Evolutionary conservation across 2,329 filamentous ascomycete species (phyloP).

Genomic region (Lecanicillium sp.): DNA sequence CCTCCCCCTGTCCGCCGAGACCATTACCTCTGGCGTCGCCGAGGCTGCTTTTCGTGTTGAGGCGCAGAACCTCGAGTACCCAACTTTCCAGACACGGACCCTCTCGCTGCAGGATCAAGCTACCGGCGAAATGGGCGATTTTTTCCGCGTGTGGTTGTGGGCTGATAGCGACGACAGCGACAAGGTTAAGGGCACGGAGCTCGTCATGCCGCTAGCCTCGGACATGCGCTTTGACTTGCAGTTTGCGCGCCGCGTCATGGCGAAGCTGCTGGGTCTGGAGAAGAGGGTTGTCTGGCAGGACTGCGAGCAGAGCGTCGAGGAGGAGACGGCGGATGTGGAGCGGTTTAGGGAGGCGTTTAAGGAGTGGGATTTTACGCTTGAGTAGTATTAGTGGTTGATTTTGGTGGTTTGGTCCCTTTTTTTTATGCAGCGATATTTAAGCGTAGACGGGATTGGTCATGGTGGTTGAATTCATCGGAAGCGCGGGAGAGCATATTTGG

Average conservation of each 20-base stretch:
- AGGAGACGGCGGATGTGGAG: slow-evolving; percentile 72
- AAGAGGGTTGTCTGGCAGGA: slow-evolving; percentile 77
- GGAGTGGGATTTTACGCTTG: slow-evolving; percentile 72
- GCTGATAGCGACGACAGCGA: slow-evolving; percentile 42
- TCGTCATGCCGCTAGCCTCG: slow-evolving; percentile 66
- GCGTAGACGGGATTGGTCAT: too few species aligned
- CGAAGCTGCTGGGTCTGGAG: slow-evolving; percentile 78
- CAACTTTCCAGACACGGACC: slow-evolving; percentile 40
- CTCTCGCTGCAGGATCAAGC: slow-evolving; percentile 43
- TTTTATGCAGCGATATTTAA: too few species aligned
- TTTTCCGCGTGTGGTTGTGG: slow-evolving; percentile 81
- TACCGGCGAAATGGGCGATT: slow-evolving; percentile 43
- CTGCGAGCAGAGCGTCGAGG: slow-evolving; percentile 66
- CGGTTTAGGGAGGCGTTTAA: slow-evolving; percentile 77
- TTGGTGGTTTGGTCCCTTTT: background rate
- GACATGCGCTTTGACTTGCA: slow-evolving; percentile 80
- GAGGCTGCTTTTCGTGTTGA: slow-evolving; percentile 86
- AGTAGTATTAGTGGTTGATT: slow-evolving; percentile 8
- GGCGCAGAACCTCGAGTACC: slow-evolving; percentile 63
- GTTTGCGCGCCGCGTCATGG: slow-evolving; percentile 80
- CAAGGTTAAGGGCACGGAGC: slow-evolving; percentile 50
- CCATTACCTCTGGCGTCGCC: slow-evolving; percentile 66
- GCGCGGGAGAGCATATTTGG: background rate
- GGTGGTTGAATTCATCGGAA: too few species aligned
- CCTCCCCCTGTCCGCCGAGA: slow-evolving; percentile 62